Base-by-base conservation (phyloP, 1,284 basidiomycete genomes). In the Marasmius sp. region DNA sequence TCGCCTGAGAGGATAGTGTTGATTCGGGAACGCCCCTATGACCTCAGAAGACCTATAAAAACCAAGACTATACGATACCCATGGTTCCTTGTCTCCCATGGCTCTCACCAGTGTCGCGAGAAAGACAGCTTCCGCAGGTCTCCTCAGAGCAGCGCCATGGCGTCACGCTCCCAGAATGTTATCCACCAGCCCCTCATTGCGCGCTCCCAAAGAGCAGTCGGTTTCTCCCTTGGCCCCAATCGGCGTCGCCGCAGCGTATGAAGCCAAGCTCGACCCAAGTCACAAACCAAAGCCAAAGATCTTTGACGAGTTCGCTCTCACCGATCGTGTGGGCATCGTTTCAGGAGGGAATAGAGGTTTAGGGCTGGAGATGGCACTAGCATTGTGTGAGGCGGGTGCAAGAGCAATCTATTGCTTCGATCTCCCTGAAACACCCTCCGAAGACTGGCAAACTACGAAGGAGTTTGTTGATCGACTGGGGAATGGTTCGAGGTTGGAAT, bases 261-360 rank as follows among this genome's bases (percentile, higher is more conserved):
- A 78, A 49, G 77, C 79, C 2, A 75, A 76, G 18, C 63, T 69
- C 8, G 71, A 81, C 52, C 52, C 52, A 8, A 67, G 68, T 0
- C 61, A 75, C 51, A 65, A 66, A 20, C 75, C 77, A 12, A 74
- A 73, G 4, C 74, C 83, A 27, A 85, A 81, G 72, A 81, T 92
- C 67, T 87, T 83, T 69, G 79, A 88, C 62, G 91, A 92, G 69
- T 94, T 95, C 76, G 82, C 85, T 10, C 82, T 94, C 47, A 77
- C 77, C n/a, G 88, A 87, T 67, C 86, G 90, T 27, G 90, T 92
- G 14, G 88, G 85, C 39, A 79, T 94, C 62, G 85, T 94, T 49
- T 91, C 92, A 0, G 92, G 92, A 11, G 93, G 81, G 2, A 92
- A 91, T 68, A 82, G 93, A 54, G 93, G 93, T 1, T 82, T 95